Evolutionary conservation across 305 asterid species (phyloP), one percentile per base, ranked within the genome.

Genomic region (Salvia sclarea): DNA sequence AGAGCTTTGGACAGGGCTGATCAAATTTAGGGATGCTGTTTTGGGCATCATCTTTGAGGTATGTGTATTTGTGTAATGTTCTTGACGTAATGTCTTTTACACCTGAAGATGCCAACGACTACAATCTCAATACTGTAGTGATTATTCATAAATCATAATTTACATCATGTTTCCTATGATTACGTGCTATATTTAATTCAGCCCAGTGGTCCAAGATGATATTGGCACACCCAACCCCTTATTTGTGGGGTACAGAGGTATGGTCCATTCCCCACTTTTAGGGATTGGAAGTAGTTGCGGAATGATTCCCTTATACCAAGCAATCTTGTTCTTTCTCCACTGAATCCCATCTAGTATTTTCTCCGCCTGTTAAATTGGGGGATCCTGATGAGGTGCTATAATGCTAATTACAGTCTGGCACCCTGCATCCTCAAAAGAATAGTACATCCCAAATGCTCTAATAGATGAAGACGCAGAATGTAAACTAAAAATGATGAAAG

Each of bases 1-100:
- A 77, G 97, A 91, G 78, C 86, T 87, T 62, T 94, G 97, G 97
- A 69, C 83, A 31, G 88, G 88, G 89, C 86, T 91, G 90, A 61
- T 80, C 84, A 87, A 81, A 82, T 91, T 89, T 76, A 85, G 79
- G 76, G 95, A 88, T 79, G 83, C 85, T 58, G 86, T 86, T 73
- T 59, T 81, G 74, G 71, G 76, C 77, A 57, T 82, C 72, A 76
- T 89, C 24, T 86, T 82, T 67, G 97, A 94, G 99, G 99, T 91
- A 82, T 64, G 74, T 66, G 18, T 66, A 44, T 91, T 81, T 64
- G 74, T 66, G 18, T 66, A 44, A 55, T 56, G 72, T 61, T 72
- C 41, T 66, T 74, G 38, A 58, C 65, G 48, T 40, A 49, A 10
- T 64, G 57, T 58, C 61, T 73, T 56, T 49, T 47, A 52, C 47